Evolutionary conservation across 2,329 filamentous ascomycete genomes (phyloP).

Genomic region (Beauveria pseudobassiana): DNA sequence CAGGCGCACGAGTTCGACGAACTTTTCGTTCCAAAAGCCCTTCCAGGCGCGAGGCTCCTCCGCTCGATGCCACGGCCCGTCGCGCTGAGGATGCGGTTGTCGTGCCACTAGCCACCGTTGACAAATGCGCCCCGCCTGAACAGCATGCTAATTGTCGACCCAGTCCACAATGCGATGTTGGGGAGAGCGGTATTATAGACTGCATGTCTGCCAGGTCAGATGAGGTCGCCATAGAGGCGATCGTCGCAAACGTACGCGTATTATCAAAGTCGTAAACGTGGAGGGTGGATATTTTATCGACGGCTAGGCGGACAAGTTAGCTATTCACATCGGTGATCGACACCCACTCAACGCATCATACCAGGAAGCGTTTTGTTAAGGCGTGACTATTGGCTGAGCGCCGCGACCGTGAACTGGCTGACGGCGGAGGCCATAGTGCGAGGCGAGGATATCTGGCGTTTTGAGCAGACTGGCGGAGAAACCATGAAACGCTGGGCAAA

Average conservation of each 20-base stretch:
- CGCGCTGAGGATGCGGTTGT: conserved; percentile 73
- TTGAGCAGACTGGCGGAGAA: conserved; percentile 16
- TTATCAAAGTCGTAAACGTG: conserved; percentile 99
- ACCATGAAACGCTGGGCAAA: conserved; percentile 18
- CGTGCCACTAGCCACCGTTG: conserved; percentile 96
- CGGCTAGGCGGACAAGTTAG: conserved; percentile 31
- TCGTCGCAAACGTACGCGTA: conserved; percentile 53
- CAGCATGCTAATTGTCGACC: conserved; percentile 67
- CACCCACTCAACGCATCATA: conserved; percentile 25
- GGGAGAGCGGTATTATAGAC: conserved; percentile 89
- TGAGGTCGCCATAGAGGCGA: not conserved
- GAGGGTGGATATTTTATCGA: conserved; percentile 65
- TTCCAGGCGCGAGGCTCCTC: conserved; percentile 82
- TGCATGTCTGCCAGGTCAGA: conserved; percentile 28
- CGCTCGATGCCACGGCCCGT: conserved; percentile 76
- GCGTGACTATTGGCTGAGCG: conserved; percentile 78
- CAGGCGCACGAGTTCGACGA: conserved; percentile 71
- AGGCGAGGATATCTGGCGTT: conserved; percentile 17
- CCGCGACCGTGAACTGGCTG: conserved; percentile 54
- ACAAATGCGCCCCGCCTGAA: conserved; percentile 68
- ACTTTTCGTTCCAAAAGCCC: conserved; percentile 94
- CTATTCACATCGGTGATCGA: conserved; percentile 7
- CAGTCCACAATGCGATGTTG: conserved; percentile 81
- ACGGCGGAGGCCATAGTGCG: conserved; percentile 34
- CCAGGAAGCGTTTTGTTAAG: conserved; percentile 63